Percentiles rank a stretch among this genome's conserved stretches.
These are phyloP conservation scores for Leptomonas pyrrhocoris DNA, from an alignment of 208 protist genomes.

Conservation along the genomic window DNA sequence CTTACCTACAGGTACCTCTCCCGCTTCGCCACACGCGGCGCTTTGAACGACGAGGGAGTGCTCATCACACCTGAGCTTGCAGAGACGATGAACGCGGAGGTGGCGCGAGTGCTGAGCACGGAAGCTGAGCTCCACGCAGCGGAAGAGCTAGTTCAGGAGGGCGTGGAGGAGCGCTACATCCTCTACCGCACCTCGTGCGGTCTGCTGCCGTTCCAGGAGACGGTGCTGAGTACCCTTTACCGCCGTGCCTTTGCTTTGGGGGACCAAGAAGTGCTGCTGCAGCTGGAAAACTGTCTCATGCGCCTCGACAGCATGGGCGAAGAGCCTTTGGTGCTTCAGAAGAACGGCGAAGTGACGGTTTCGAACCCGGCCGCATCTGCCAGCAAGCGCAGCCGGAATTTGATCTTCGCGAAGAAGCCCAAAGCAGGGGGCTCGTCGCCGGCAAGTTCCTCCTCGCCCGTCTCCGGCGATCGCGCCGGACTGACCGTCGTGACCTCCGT, in stretches of 20 bases:
- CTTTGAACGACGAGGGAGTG: conserved; percentile 33
- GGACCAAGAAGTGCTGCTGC: conserved; percentile 59
- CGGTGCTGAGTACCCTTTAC: conserved; percentile 79
- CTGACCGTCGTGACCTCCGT: conserved; percentile 10
- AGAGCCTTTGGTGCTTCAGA: conserved; percentile 32
- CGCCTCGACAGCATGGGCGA: conserved; percentile 34
- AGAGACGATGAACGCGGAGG: conserved; percentile 20
- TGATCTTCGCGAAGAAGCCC: conserved; percentile 12
- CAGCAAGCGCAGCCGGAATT: conserved; percentile 2
- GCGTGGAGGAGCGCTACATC: conserved; percentile 78
- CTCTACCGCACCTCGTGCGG: conserved; percentile 67
- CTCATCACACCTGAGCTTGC: conserved; percentile 12
- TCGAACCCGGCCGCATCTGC: conserved; percentile 15
- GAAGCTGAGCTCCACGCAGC: conserved; percentile 35
- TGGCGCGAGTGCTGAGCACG: conserved; percentile 12
- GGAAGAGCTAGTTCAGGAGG: conserved; percentile 54
- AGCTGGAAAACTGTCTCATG: conserved; percentile 83
- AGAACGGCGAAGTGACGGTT: conserved; percentile 22
- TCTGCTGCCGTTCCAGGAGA: conserved; percentile 64
- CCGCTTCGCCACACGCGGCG: conserved; percentile 36
- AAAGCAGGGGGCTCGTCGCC: conserved; percentile 6
- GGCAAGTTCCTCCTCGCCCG: not conserved
- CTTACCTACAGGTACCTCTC: conserved; percentile 44
- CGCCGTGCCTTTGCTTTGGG: conserved; percentile 64
- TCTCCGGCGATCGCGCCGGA: not conserved